Percentiles rank a stretch among this genome's conserved stretches.
Conservation (phyloP, 768 basidiomycete species). For the Gautieria morchelliformis region DNA sequence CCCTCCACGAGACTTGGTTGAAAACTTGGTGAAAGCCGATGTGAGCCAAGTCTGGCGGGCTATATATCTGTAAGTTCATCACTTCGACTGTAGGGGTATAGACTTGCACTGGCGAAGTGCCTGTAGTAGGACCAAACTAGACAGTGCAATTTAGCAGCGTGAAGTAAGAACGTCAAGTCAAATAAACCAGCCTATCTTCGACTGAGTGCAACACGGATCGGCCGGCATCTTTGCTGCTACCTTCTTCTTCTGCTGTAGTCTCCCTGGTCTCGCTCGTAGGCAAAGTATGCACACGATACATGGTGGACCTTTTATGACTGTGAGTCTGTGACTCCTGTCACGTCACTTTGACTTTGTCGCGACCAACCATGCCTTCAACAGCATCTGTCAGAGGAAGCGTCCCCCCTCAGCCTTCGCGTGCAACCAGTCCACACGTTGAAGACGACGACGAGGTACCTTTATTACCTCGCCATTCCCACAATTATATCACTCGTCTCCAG, state of each 20-base stretch:
- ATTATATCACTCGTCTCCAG: slow-evolving; percentile 21
- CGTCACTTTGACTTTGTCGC: not conserved
- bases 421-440: slow-evolving; percentile 34
- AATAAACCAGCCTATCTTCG: slow-evolving; percentile 4
- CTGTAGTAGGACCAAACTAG: slow-evolving; percentile 53
- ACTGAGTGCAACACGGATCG: not conserved
- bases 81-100: slow-evolving; percentile 8
- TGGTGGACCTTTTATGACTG: not conserved
- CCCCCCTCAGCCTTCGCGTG: slow-evolving; percentile 31
- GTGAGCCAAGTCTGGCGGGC: slow-evolving; percentile 67
- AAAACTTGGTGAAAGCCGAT: slow-evolving; percentile 60
- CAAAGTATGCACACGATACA: slow-evolving; percentile 9
- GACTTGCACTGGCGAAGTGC: slow-evolving; percentile 60
- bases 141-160: not conserved
- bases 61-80: slow-evolving; percentile 20
- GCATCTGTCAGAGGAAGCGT: slow-evolving; percentile 5
- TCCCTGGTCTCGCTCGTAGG: not conserved
- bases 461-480: not conserved
- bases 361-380: not conserved
- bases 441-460: slow-evolving; percentile 28
- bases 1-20: slow-evolving; percentile 49
- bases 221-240: not conserved
- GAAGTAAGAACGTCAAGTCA: not conserved
- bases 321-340: not conserved
- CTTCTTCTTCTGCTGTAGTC: not conserved